phyloP scores from a whole-genome alignment of 1,284 basidiomycete genomes.

The Puccinia coronata region DNA sequence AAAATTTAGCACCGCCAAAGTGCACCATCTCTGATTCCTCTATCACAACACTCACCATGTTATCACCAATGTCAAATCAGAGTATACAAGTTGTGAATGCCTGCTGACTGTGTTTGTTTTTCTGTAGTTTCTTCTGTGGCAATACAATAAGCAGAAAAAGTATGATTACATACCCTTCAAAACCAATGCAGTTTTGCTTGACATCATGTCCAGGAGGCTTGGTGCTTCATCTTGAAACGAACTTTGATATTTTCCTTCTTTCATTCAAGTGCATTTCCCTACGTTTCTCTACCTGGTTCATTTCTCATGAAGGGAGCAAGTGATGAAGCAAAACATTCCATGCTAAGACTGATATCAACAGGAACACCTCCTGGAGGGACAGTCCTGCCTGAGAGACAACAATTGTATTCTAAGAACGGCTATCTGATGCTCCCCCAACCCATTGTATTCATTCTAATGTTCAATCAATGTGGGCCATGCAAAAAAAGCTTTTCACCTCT shows the following conservation, averaged over 20 bases:
- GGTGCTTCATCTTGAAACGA: not conserved
- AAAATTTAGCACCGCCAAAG: conserved; percentile 23
- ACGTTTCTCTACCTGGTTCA: not conserved
- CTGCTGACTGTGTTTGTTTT: too few relatives aligned
- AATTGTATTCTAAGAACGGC: conserved; percentile 27
- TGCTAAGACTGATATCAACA: conserved; percentile 15
- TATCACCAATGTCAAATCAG: too few relatives aligned
- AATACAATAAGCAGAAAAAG: too few relatives aligned
- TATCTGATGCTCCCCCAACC: conserved; percentile 6
- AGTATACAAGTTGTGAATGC: too few relatives aligned
- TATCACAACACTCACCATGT: too few relatives aligned
- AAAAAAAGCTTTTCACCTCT: too few relatives aligned
- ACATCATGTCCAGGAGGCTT: too few relatives aligned
- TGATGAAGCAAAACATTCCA: conserved; percentile 27
- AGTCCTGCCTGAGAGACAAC: conserved; percentile 6
- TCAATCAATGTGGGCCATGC: too few relatives aligned
- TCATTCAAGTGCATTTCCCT: not conserved
- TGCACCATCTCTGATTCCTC: conserved; percentile 9
- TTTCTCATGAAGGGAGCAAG: not conserved
- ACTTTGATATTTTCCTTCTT: not conserved
- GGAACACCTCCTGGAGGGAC: not conserved
- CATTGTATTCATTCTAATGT: too few relatives aligned
- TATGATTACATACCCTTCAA: too few relatives aligned
- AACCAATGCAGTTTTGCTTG: too few relatives aligned
- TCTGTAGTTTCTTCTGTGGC: too few relatives aligned